Base-by-base conservation (phyloP, 768 basidiomycete genomes). In the Chiua virens region DNA sequence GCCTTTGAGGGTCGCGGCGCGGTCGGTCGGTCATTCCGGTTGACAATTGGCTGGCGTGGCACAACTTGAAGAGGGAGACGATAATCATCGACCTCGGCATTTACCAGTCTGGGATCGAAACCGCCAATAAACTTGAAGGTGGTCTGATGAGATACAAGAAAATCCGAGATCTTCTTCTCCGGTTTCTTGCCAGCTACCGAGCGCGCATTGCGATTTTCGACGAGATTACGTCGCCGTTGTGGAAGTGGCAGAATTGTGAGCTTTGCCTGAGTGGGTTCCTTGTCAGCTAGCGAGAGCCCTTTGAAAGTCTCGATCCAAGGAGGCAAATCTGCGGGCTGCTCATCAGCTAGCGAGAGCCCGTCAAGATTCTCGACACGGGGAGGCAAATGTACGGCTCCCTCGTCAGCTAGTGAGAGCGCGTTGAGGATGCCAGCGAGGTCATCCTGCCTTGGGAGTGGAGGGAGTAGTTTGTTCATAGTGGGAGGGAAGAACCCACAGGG, bases 231-330 rank as follows among this genome's bases (percentile, higher is more conserved):
- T n/a, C n/a, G n/a, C n/a, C n/a, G n/a, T n/a, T n/a, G n/a, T n/a
- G n/a, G n/a, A n/a, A n/a, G n/a, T 25, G 4, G 25, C 25, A 25
- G 8, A 25, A 8, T 4, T 25, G 25, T 4, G 25, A 4, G 8
- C 25, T 25, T 25, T 8, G 4, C 8, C 25, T 25, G 25, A n/a
- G 32, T 14, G 32, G 32, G 14, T 13, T 15, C 15, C 15, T 13
- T 6, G n/a, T n/a, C n/a, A n/a, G n/a, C n/a, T 64, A 77, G 59
- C 4, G 68, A 55, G 30, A 73, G 60, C 4, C 69, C 63, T 8
- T 69, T 51, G 46, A 75, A 68, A 47, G 56, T 50, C 44, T 68
- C 56, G 27, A 71, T 54, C 47, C n/a, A n/a, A n/a, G n/a, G n/a
- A n/a, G n/a, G n/a, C n/a, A 77, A 62, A 48, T 71, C 60, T 35